Conservation (phyloP, 192 early-diverging fungal species). For the Gonapodya sp. region DNA sequence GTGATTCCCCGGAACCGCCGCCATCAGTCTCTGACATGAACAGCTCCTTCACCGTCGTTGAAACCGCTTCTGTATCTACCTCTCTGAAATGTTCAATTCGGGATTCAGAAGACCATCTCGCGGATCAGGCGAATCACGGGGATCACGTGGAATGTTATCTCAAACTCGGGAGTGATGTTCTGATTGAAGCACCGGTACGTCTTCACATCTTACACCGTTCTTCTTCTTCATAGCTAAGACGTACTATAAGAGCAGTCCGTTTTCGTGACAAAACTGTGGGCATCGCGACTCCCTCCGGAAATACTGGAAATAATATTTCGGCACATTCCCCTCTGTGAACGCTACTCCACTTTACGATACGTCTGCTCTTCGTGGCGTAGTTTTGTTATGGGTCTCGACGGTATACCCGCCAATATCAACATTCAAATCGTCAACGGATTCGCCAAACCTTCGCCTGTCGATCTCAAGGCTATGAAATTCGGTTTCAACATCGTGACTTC, state of each 20-base stretch:
- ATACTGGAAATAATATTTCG: background rate
- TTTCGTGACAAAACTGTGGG: background rate
- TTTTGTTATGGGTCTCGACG: background rate
- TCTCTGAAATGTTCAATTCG: background rate
- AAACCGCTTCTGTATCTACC: background rate
- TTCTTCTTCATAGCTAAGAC: conserved; percentile 4
- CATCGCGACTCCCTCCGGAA: background rate
- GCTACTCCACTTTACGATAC: conserved; percentile 1
- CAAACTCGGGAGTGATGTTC: background rate
- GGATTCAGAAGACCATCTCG: background rate
- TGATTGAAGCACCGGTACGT: background rate
- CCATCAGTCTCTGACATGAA: background rate
- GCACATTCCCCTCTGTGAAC: background rate
- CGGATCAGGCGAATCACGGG: background rate
- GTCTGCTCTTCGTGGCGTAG: background rate
- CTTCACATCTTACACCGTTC: conserved; percentile 1
- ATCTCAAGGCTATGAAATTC: background rate
- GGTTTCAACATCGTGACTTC: background rate
- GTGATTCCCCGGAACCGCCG: background rate
- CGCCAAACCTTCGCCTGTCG: background rate
- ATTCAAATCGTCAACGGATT: background rate
- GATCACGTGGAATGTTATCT: background rate
- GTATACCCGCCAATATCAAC: background rate
- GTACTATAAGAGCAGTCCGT: background rate
- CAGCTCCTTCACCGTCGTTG: background rate